Percentiles rank a stretch among this genome's conserved stretches.
These are phyloP conservation scores for Apiospora marii DNA, from an alignment of 2,329 filamentous ascomycete genomes.

Conservation along the genomic window DNA sequence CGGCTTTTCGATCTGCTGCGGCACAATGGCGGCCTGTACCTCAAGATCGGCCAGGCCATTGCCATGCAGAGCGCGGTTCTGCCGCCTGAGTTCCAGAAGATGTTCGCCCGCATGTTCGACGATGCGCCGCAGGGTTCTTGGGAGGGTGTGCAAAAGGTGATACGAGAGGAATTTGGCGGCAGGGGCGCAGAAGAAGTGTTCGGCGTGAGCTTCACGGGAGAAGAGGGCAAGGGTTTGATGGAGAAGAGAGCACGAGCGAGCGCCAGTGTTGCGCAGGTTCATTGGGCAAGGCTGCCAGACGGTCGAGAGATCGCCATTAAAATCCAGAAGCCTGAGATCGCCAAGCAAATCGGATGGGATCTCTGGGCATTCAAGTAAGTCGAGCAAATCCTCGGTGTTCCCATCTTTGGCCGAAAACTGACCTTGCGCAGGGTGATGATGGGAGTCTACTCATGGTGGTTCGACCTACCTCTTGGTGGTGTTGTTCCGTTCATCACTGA, in stretches of 20 bases:
- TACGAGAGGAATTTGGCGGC: constrained; percentile 87
- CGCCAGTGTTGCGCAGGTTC: constrained; percentile 95
- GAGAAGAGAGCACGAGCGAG: constrained; percentile 71
- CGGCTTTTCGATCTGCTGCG: constrained; percentile 82
- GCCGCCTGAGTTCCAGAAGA: constrained; percentile 92
- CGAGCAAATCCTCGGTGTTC: constrained; percentile 19
- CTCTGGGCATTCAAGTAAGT: constrained; percentile 89
- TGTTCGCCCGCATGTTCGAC: constrained; percentile 97
- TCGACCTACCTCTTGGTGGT: constrained; percentile 91
- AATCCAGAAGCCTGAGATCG: constrained; percentile 95
- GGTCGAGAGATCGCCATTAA: constrained; percentile 94
- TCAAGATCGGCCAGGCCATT: constrained; percentile 98
- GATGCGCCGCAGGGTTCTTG: constrained; percentile 94
- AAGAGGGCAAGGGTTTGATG: constrained; percentile 71
- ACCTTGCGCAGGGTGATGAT: constrained; percentile 70
- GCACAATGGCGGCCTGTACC: constrained; percentile 88
- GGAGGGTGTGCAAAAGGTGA: constrained; percentile 84
- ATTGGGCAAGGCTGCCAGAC: constrained; percentile 88
- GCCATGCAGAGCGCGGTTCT: constrained; percentile 97
- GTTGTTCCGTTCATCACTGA: constrained; percentile 93
- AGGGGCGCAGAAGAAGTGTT: constrained; percentile 89
- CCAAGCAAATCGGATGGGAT: constrained; percentile 90
- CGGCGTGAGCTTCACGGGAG: constrained; percentile 81
- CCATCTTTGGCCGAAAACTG: constrained; percentile 30
- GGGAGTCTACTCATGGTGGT: constrained; percentile 83